Percentiles rank a stretch among this genome's conserved stretches.
These are phyloP conservation scores for Paecilomyces dactylethromorphus DNA, from an alignment of 2,329 filamentous ascomycete genomes.

Conservation along the genomic window DNA sequence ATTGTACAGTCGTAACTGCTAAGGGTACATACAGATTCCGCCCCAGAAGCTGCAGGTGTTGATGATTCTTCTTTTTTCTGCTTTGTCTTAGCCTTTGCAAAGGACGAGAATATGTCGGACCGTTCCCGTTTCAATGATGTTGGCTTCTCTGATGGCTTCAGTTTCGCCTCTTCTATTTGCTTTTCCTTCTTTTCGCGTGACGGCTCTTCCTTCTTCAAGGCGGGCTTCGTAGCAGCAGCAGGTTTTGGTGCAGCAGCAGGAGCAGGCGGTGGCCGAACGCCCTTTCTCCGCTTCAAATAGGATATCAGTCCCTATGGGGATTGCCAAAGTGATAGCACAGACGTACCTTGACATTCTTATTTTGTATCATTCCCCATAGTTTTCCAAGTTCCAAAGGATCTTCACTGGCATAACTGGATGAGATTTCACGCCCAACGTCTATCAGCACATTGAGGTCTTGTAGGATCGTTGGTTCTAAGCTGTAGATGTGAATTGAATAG, in stretches of 20 bases:
- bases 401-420: slow-evolving; percentile 49
- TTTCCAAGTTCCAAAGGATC: slow-evolving; percentile 55
- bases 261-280: slow-evolving; percentile 33
- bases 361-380: slow-evolving; percentile 68
- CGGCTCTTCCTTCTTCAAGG: slow-evolving; percentile 19
- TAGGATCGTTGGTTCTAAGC: slow-evolving; percentile 63
- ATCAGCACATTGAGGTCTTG: slow-evolving; percentile 67
- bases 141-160: slow-evolving; percentile 30
- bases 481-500: slow-evolving; percentile 79
- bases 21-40: slow-evolving; percentile 29
- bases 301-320: slow-evolving; percentile 2
- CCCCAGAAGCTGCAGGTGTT: slow-evolving; percentile 24
- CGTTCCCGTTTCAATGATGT: slow-evolving; percentile 52
- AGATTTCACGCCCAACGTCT: slow-evolving; percentile 60
- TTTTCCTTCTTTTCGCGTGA: slow-evolving; percentile 16
- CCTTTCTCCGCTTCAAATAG: slow-evolving; percentile 39
- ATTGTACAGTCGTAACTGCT: slow-evolving; percentile 12
- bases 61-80: slow-evolving; percentile 36
- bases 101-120: slow-evolving; percentile 69
- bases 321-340: not conserved
- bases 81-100: slow-evolving; percentile 64
- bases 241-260: slow-evolving; percentile 24
- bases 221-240: slow-evolving; percentile 29
- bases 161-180: slow-evolving; percentile 18
- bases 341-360: slow-evolving; percentile 57